Percentiles rank a stretch among this genome's conserved stretches.
Evolutionary conservation across 257 asterid genomes (phyloP).

Genomic region (Solanum lycopersicoides): DNA sequence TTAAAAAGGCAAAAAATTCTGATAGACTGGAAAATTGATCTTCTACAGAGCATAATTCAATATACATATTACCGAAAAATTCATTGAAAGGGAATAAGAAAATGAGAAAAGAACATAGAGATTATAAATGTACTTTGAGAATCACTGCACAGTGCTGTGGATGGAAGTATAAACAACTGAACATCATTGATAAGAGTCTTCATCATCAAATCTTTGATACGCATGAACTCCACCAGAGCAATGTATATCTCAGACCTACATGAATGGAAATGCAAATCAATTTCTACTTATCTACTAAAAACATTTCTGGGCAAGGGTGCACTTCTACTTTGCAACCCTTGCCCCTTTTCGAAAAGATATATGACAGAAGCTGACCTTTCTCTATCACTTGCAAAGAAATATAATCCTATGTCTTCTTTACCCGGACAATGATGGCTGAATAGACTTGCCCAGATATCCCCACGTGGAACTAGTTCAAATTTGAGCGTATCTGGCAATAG

Average conservation of each 20-base stretch:
- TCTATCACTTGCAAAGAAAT: constrained; percentile 41
- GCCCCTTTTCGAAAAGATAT: background rate
- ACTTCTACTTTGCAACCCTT: background rate
- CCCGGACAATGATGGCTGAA: constrained; percentile 31
- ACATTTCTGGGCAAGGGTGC: background rate
- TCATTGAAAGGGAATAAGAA: background rate
- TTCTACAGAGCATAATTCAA: background rate
- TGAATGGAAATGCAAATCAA: background rate
- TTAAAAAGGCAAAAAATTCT: background rate
- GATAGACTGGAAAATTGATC: background rate
- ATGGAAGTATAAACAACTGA: constrained; percentile 58
- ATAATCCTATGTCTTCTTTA: constrained; percentile 40
- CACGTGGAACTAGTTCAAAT: constrained; percentile 33
- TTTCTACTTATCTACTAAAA: background rate
- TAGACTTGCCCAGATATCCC: constrained; percentile 22
- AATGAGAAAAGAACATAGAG: background rate
- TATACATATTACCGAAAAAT: background rate
- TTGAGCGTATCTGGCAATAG: constrained; percentile 47
- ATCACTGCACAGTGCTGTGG: constrained; percentile 33
- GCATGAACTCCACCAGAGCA: constrained; percentile 31
- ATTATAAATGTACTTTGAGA: constrained; percentile 35
- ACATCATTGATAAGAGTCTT: constrained; percentile 32
- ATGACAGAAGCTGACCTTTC: constrained; percentile 28
- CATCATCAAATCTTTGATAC: constrained; percentile 27
- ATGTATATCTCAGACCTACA: constrained; percentile 34